These are phyloP conservation scores for Linum trigynum DNA, from an alignment of 345 rosid species.

Conservation along the genomic window DNA sequence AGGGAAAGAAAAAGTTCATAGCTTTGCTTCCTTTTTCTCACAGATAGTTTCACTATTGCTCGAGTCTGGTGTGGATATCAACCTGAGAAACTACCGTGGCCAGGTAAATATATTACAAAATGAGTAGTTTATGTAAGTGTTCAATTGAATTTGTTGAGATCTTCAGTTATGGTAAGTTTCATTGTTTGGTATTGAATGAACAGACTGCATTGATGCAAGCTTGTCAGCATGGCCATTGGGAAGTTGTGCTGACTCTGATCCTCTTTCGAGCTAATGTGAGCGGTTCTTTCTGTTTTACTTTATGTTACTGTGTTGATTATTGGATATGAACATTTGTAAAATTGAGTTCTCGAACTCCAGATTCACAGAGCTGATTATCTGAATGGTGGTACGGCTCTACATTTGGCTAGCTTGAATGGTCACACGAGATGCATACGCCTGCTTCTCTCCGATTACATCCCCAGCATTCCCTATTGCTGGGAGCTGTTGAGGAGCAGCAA, in stretches of 20 bases:
- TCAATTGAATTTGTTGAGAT: background rate
- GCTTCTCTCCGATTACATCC: constrained; percentile 79
- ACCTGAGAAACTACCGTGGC: constrained; percentile 94
- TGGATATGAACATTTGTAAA: constrained; percentile 14
- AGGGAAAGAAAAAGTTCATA: background rate
- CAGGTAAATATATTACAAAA: constrained; percentile 43
- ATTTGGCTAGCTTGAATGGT: constrained; percentile 88
- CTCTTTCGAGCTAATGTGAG: constrained; percentile 90
- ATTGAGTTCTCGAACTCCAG: constrained; percentile 25
- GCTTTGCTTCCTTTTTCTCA: constrained; percentile 12
- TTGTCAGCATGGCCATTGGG: constrained; percentile 99
- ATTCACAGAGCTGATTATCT: constrained; percentile 87
- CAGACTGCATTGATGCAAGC: constrained; percentile 99
- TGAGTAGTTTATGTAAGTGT: background rate
- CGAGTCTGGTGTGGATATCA: constrained; percentile 95
- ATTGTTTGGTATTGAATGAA: constrained; percentile 3
- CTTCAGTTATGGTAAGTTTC: constrained; percentile 1
- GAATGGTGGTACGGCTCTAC: constrained; percentile 94
- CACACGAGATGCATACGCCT: constrained; percentile 79
- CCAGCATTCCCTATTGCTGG: constrained; percentile 57
- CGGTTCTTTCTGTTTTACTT: background rate
- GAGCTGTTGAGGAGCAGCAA: constrained; percentile 29
- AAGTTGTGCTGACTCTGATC: constrained; percentile 77
- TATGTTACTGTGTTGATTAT: background rate
- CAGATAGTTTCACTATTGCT: constrained; percentile 90